Evolutionary conservation across 139 green algal genomes (phyloP), one percentile per base, ranked within the genome.

Genomic region (Tetradesmus lagerheimii): DNA sequence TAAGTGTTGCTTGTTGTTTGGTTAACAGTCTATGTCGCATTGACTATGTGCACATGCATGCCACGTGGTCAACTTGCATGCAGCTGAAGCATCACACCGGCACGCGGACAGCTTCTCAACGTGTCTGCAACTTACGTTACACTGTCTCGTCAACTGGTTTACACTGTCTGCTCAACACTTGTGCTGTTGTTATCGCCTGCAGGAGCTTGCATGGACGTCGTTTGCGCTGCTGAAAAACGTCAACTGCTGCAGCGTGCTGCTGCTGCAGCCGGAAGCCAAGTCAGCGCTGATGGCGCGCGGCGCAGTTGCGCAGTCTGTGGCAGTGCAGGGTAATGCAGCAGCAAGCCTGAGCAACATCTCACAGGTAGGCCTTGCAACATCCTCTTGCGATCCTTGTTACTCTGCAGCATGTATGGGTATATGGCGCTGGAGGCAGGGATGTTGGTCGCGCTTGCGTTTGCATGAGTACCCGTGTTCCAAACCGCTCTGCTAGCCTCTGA

Each of bases 161-260:
- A n/a, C n/a, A n/a, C n/a, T n/a, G n/a, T n/a, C n/a, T n/a, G n/a
- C n/a, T 25, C 67, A 38, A 71, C 57, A 38, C 67, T 23, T 78
- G 0, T 78, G n/a, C 16, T 25, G 5, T 15, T 15, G 37, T 18
- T 82, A 29, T 29, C 35, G 18, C 82, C 41, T 93, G 62, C 94
- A 97, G 94, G 96, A 98, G 88, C 93, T 98, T 43, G 97, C 96
- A 0, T 99, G 96, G 96, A 87, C 94, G 0, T 98, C 97, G 0
- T 98, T 95, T 89, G 92, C 95, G 11, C 91, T 98, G 80, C 87
- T 98, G 34, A 94, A 94, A 47, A 98, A 98, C 93, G 96, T 95
- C 53, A 99, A 98, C 92, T 94, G 87, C 45, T 97, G 94, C 76
- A 94, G 95, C 0, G 83, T 98, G 78, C n/a, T 96, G 23, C 37